Evolutionary conservation across 352 stramenopile species (phyloP).

Genomic region (Phytopythium vexans): DNA sequence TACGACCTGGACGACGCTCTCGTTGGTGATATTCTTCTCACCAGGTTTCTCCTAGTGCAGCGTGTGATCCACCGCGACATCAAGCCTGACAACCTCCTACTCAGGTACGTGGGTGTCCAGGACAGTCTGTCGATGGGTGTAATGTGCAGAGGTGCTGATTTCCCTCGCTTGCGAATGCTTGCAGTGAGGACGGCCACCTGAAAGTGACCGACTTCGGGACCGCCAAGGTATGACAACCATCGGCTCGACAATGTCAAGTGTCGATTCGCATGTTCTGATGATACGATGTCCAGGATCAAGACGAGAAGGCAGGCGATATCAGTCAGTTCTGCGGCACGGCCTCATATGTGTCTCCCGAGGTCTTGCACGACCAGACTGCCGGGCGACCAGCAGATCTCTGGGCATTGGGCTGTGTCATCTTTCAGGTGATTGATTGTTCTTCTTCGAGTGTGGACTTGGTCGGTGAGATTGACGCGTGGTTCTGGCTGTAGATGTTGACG

Average conservation of each 20-base stretch:
- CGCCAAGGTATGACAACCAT: slow-evolving; percentile 46
- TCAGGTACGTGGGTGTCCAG: slow-evolving; percentile 36
- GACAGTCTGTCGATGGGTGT: background rate
- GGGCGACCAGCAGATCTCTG: slow-evolving; percentile 85
- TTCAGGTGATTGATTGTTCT: slow-evolving; percentile 34
- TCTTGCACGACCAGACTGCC: slow-evolving; percentile 81
- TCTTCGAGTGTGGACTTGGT: background rate
- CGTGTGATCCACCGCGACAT: slow-evolving; percentile 96
- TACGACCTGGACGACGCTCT: slow-evolving; percentile 11
- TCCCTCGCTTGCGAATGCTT: background rate
- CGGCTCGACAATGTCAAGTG: background rate
- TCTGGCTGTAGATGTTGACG: slow-evolving; percentile 59
- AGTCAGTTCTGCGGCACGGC: slow-evolving; percentile 89
- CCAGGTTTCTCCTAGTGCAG: slow-evolving; percentile 30
- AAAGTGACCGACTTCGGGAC: slow-evolving; percentile 91
- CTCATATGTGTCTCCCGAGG: slow-evolving; percentile 90
- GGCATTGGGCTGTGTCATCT: slow-evolving; percentile 90
- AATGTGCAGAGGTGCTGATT: background rate
- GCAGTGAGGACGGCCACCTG: slow-evolving; percentile 71
- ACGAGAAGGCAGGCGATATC: slow-evolving; percentile 47
- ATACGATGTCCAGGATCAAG: slow-evolving; percentile 45
- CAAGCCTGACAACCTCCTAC: slow-evolving; percentile 89
- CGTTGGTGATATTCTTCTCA: background rate
- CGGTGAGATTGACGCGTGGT: background rate
- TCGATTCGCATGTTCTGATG: background rate